These are phyloP conservation scores for Phytophthora litchii DNA, from an alignment of 352 stramenopile genomes.

Conservation along the genomic window DNA sequence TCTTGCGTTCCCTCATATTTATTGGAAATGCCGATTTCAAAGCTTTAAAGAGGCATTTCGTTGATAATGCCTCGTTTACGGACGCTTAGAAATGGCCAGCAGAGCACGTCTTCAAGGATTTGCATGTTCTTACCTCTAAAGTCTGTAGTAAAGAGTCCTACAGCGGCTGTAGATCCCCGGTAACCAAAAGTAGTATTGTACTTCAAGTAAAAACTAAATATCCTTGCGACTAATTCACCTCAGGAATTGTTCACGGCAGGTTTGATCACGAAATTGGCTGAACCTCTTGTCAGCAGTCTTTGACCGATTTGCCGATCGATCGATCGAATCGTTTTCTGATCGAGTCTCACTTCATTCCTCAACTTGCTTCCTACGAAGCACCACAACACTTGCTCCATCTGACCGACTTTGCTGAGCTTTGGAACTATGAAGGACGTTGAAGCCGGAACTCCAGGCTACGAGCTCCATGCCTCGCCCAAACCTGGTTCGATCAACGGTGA, in stretches of 20 bases:
- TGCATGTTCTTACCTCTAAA: too few relatives aligned
- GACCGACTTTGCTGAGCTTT: slow-evolving; percentile 5
- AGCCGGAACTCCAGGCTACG: slow-evolving; percentile 31
- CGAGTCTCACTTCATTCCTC: slow-evolving; percentile 20
- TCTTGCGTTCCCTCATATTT: too few relatives aligned
- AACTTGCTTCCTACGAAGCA: slow-evolving; percentile 32
- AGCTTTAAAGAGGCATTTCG: too few relatives aligned
- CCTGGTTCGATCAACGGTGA: slow-evolving; percentile 12
- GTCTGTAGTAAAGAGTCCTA: too few relatives aligned
- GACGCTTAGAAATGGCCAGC: slow-evolving; percentile 5
- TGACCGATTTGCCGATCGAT: slow-evolving; percentile 22
- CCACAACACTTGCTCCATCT: slow-evolving; percentile 5
- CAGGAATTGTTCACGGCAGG: too few relatives aligned
- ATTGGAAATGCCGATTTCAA: too few relatives aligned
- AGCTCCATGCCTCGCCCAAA: slow-evolving; percentile 29
- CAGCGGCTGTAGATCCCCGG: too few relatives aligned
- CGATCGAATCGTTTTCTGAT: slow-evolving; percentile 14
- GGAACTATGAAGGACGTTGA: slow-evolving; percentile 13
- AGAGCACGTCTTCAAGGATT: slow-evolving; percentile 9
- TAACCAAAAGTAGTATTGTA: too few relatives aligned
- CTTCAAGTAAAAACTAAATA: too few relatives aligned
- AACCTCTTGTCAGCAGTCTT: slow-evolving; percentile 9
- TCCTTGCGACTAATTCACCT: too few relatives aligned
- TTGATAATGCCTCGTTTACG: too few relatives aligned
- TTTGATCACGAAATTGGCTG: too few relatives aligned